Base-by-base conservation (phyloP, 108 stramenopile genomes). In the Cyclotella cryptica region DNA sequence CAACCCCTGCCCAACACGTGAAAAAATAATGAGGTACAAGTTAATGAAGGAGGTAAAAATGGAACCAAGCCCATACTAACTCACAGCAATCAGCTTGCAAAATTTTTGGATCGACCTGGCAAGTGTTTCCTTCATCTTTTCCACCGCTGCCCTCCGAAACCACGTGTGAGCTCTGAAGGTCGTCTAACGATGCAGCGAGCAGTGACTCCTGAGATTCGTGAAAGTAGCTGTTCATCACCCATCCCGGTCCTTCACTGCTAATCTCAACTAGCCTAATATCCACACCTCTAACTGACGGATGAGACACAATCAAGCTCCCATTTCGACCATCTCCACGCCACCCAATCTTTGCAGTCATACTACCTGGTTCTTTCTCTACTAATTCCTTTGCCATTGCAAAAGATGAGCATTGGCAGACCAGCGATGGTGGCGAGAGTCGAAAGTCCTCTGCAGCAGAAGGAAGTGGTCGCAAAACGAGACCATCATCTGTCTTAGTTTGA, bases 191-290 rank as follows among this genome's bases (percentile, higher is more conserved):
- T 1, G 81, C 89, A 14, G 94, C 92, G 49, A 95, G 62, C 54
- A 95, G 68, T 13, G 94, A 85, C 17, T 93, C 88, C 65, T 95
- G 92, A 55, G 94, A 88, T 77, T 95, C 94, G 17, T 84, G 77
- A 74, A 95, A 95, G 24, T 74, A 80, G 72, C 90, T 92, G 15
- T 83, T 82, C 63, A 84, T 51, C 0, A 51, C 46, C 81, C 81
- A 82, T 22, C 66, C 78, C 29, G 28, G 18, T 15, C 3, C 8
- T 35, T 62, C 72, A 13, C 66, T 43, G 42, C 19, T 9, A 58
- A 51, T 44, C 24, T 87, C 84, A 39, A 86, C 85, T 35, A 90
- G 67, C 45, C 94, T 81, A 7, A 95, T 61, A 66, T 95, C 94
- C 24, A 95, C 24, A 17, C 94, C 94, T 47, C 42, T 12, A 15